A percentile compares a stretch with the other conserved stretches of the same genome.
These are phyloP conservation scores for Grigorovia transvaalensis DNA, from an alignment of 805 yeast genomes.

Conservation along the genomic window DNA sequence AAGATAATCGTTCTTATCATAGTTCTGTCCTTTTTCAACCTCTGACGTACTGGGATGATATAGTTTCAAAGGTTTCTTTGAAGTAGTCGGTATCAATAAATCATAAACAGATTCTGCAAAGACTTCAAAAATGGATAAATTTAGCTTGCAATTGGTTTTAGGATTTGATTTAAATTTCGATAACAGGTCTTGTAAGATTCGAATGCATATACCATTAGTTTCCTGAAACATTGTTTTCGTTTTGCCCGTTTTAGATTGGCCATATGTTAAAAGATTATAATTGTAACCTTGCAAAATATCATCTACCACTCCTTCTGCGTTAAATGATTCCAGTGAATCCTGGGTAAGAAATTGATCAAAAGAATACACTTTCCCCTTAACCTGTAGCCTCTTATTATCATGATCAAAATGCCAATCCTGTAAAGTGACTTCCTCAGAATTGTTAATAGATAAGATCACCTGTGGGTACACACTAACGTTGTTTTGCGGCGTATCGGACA, in stretches of 20 bases:
- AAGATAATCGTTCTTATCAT: slow-evolving; percentile 1
- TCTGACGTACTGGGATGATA: slow-evolving; percentile 12
- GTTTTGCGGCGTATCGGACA: background rate
- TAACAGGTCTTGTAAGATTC: slow-evolving; percentile 51
- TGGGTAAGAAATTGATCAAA: background rate
- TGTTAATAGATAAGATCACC: background rate
- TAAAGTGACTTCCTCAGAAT: background rate
- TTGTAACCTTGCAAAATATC: slow-evolving; percentile 48
- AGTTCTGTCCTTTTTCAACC: slow-evolving; percentile 2
- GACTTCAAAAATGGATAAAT: slow-evolving; percentile 69
- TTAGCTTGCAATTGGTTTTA: slow-evolving; percentile 45
- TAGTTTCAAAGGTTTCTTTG: slow-evolving; percentile 28
- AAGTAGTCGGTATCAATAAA: slow-evolving; percentile 39
- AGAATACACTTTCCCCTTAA: background rate
- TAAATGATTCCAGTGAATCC: background rate
- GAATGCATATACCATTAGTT: slow-evolving; percentile 56
- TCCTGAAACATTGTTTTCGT: slow-evolving; percentile 69
- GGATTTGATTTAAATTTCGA: background rate
- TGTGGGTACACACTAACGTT: background rate
- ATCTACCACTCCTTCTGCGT: slow-evolving; percentile 3
- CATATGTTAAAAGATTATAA: slow-evolving; percentile 69
- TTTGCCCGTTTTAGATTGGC: slow-evolving; percentile 73
- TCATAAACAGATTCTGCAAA: slow-evolving; percentile 72
- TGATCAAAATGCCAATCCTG: background rate
- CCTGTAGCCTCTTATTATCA: background rate